Percentiles rank a stretch among this genome's conserved stretches.
These are phyloP conservation scores for Tieghemiomyces parasiticus DNA, from an alignment of 192 early-diverging fungal genomes.

Conservation along the genomic window DNA sequence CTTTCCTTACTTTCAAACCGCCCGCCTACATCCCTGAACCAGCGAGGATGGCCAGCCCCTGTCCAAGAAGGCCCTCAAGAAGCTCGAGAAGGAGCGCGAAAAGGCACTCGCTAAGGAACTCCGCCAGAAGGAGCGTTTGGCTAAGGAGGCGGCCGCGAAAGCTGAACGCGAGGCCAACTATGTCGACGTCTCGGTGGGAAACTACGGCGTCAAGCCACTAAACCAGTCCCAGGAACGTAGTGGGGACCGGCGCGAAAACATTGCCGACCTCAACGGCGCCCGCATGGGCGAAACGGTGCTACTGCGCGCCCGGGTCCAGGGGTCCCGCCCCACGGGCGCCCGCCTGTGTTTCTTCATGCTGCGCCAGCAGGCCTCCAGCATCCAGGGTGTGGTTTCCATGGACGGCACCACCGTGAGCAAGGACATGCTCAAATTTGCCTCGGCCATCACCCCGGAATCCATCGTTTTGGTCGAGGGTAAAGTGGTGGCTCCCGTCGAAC, in stretches of 20 bases:
- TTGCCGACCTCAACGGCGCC: conserved; percentile 42
- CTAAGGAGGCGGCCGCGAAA: conserved; percentile 42
- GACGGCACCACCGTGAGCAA: conserved; percentile 71
- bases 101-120: conserved; percentile 74
- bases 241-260: conserved; percentile 43
- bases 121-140: conserved; percentile 42
- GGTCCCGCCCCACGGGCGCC: conserved; percentile 64
- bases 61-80: conserved; percentile 86
- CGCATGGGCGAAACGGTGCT: conserved; percentile 60
- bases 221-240: conserved; percentile 74
- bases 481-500: conserved; percentile 61
- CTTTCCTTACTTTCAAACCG: not conserved
- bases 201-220: conserved; percentile 74
- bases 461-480: conserved; percentile 76
- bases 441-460: conserved; percentile 64
- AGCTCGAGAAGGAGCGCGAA: conserved; percentile 77
- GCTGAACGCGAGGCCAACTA: conserved; percentile 44
- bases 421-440: conserved; percentile 88
- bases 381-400: conserved; percentile 69
- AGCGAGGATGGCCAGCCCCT: conserved; percentile 78
- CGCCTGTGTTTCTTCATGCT: conserved; percentile 78
- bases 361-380: conserved; percentile 74
- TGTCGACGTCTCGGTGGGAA: conserved; percentile 62
- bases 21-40: not conserved
- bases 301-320: conserved; percentile 84